These are phyloP conservation scores for Epichloe glyceriae DNA, from an alignment of 2,329 filamentous ascomycete genomes.

Conservation along the genomic window DNA sequence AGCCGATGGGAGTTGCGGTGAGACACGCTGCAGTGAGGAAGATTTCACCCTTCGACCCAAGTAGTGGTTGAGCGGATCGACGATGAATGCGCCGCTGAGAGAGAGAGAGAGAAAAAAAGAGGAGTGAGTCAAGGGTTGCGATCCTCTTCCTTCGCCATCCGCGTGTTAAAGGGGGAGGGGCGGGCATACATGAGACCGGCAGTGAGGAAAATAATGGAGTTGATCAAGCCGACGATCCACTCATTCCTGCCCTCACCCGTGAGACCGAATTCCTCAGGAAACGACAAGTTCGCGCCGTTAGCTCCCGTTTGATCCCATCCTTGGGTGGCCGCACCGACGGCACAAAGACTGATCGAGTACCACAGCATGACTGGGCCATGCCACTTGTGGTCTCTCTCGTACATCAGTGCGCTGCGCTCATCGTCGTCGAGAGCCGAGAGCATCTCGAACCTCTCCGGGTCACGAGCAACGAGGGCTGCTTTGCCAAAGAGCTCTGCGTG, in stretches of 20 bases:
- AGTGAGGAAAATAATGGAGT: slow-evolving; percentile 20
- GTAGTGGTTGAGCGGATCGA: slow-evolving; percentile 41
- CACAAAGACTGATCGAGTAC: slow-evolving; percentile 35
- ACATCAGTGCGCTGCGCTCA: slow-evolving; percentile 19
- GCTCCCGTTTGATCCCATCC: slow-evolving; percentile 52
- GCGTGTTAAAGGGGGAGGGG: too few species aligned
- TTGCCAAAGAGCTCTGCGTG: slow-evolving; percentile 26
- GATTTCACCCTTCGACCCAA: slow-evolving; percentile 54
- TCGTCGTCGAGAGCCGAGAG: slow-evolving; percentile 12
- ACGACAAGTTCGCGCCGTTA: slow-evolving; percentile 48
- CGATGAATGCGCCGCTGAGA: slow-evolving; percentile 15
- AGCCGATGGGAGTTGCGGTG: slow-evolving; percentile 41
- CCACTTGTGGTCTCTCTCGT: slow-evolving; percentile 45
- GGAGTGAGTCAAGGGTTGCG: background rate
- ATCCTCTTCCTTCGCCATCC: background rate
- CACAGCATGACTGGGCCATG: slow-evolving; percentile 28
- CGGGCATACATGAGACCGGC: slow-evolving; percentile 40
- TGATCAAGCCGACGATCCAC: slow-evolving; percentile 20
- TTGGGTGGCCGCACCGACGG: slow-evolving; percentile 41
- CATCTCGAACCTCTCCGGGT: slow-evolving; percentile 11
- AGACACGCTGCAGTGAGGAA: slow-evolving; percentile 41
- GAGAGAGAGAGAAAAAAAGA: background rate
- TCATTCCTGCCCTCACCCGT: slow-evolving; percentile 28
- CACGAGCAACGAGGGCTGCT: slow-evolving; percentile 17
- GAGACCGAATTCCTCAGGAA: slow-evolving; percentile 30